phyloP scores from a whole-genome alignment of 139 green algal species.

The Diplosphaera chodatii region DNA sequence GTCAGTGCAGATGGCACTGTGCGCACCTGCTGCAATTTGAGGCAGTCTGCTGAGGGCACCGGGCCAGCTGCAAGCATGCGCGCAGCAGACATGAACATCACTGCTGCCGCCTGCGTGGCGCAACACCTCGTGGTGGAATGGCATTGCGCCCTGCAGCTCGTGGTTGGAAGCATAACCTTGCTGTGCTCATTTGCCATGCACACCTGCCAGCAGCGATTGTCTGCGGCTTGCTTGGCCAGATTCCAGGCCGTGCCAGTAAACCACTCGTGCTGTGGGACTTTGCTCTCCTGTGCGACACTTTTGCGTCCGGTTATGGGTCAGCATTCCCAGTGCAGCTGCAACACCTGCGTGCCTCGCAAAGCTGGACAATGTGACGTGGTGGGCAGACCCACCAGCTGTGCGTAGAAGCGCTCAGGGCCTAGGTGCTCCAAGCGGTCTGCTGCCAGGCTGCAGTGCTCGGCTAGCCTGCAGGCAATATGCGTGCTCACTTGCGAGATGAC shows the following conservation, averaged over 20 bases:
- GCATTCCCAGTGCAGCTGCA: too few species aligned
- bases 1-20: neutral
- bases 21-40: neutral
- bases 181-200: too few species aligned
- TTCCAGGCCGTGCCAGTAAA: neutral
- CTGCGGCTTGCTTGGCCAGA: neutral
- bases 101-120: neutral
- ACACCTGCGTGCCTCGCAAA: too few species aligned
- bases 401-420: neutral
- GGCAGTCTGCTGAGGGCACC: neutral
- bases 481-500: too few species aligned
- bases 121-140: too few species aligned
- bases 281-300: neutral
- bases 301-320: too few species aligned
- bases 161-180: neutral
- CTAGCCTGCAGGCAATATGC: neutral
- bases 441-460: neutral
- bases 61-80: neutral
- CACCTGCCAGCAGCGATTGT: neutral
- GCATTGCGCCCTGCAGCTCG: too few species aligned
- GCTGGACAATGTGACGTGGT: too few species aligned
- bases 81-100: neutral
- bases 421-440: neutral
- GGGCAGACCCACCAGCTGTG: too few species aligned
- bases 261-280: neutral